phyloP scores from a whole-genome alignment of 768 basidiomycete genomes.

The Tulasnella sp. region DNA sequence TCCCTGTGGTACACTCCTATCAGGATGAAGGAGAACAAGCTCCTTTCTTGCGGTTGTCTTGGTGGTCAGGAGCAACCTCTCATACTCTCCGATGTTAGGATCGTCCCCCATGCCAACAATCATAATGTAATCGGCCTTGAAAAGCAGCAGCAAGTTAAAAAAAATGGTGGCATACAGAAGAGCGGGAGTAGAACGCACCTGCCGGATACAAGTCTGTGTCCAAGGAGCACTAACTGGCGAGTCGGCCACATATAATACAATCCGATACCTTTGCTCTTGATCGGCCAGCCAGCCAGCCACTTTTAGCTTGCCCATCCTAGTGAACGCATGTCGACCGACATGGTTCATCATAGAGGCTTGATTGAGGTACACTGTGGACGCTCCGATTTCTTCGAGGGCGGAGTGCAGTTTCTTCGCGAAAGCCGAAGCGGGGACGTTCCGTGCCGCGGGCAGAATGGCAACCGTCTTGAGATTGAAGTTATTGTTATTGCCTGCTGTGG shows the following conservation, averaged over 20 bases:
- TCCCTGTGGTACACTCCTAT: constrained; percentile 77
- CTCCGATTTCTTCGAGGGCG: constrained; percentile 87
- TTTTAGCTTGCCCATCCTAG: constrained; percentile 94
- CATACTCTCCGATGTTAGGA: constrained; percentile 80
- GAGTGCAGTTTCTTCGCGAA: constrained; percentile 83
- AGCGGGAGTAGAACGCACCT: constrained; percentile 38
- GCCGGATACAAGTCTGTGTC: constrained; percentile 97
- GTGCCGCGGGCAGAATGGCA: constrained; percentile 77
- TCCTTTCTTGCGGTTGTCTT: constrained; percentile 99
- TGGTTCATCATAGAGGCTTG: constrained; percentile 88
- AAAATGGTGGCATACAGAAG: not conserved
- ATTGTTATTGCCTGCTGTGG: constrained; percentile 35
- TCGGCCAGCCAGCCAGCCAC: constrained; percentile 91
- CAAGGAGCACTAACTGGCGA: constrained; percentile 90
- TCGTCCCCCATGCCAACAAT: constrained; percentile 92
- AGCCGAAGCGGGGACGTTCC: constrained; percentile 77
- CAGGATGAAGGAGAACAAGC: constrained; percentile 84
- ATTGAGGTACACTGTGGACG: constrained; percentile 83
- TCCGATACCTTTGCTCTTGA: constrained; percentile 85
- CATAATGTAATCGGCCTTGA: constrained; percentile 83
- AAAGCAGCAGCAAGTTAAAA: constrained; percentile 9
- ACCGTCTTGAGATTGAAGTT: constrained; percentile 91
- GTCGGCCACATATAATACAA: constrained; percentile 92
- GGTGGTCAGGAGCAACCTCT: constrained; percentile 82
- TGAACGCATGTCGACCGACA: constrained; percentile 90